Conservation (phyloP, 495 filamentous ascomycete genomes). For the Xylaria nigripes region DNA sequence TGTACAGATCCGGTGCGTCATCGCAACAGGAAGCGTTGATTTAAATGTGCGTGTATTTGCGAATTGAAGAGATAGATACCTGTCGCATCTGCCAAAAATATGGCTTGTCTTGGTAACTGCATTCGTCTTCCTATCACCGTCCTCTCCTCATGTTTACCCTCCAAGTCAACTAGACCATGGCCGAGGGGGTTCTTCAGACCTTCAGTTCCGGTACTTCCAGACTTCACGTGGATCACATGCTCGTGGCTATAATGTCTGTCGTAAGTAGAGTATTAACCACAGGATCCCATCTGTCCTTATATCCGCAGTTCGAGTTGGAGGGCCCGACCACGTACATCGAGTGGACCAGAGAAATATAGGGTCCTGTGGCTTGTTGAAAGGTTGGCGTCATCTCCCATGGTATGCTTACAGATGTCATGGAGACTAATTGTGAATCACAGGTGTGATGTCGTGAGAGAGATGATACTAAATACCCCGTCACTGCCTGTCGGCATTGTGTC, state of each 20-base stretch:
- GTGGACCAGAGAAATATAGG: constrained; percentile 9
- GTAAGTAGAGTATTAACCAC: background rate
- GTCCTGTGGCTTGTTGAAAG: constrained; percentile 18
- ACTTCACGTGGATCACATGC: background rate
- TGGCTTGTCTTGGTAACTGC: background rate
- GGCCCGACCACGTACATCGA: constrained; percentile 4
- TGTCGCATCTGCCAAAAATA: background rate
- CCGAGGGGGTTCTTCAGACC: background rate
- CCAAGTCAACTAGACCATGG: background rate
- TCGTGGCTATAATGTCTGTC: background rate
- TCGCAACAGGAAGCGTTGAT: constrained; percentile 57
- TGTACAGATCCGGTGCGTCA: constrained; percentile 50
- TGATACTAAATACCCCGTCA: constrained; percentile 26
- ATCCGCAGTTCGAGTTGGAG: background rate
- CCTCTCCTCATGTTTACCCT: background rate
- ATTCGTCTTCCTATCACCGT: background rate
- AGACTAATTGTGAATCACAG: constrained; percentile 13
- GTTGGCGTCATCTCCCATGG: constrained; percentile 19
- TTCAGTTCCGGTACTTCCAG: background rate
- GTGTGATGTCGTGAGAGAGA: constrained; percentile 15
- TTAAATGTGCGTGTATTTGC: constrained; percentile 55
- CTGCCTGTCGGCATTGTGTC: constrained; percentile 13
- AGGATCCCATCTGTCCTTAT: background rate
- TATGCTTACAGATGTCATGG: constrained; percentile 7
- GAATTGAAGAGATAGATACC: constrained; percentile 26